Base-by-base conservation (phyloP, 2,329 filamentous ascomycete species). In the Apiospora malaysiana region DNA sequence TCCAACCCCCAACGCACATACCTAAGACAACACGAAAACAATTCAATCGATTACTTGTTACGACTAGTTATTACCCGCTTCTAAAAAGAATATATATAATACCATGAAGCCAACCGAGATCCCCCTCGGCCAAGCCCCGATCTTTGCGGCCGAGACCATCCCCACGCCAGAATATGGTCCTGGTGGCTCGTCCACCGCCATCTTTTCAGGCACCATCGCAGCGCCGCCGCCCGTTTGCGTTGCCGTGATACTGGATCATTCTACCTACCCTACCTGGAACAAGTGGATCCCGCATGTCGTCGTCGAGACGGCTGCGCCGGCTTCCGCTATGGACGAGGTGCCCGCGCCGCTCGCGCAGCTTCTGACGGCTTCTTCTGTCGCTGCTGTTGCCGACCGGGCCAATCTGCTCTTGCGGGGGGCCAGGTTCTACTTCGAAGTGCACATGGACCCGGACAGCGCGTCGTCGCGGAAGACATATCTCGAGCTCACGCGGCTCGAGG, bases 201-300 rank as follows among this genome's bases (percentile, higher is more conserved):
- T 74, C 71, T 81, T 77, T 77, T 78, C 80, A 6, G 75, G 77
- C 43, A 72, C 71, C 72, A 81, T 83, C 73, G 75, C 76, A 67
- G 81, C 80, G 9, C 70, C 82, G 59, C 81, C 82, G 1, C 72
- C 71, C 10, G 72, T 72, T 40, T 81, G 78, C 68, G 72, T 82
- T 63, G 75, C 76, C 69, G 72, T 79, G 63, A 46, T 82, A 43
- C 74, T 81, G 59, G 75, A 81, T 59, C 72, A 80, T 37, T 56
- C 76, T 25, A 73, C 76, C 9, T 83, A 81, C 75, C 74, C 78
- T 5, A 59, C 71, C n/a, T 83, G 82, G 80, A 83, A 82, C 76
- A 74, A 74, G 63, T 82, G 81, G 72, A 73, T 78, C 69, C 78
- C 77, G 4, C 71, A 72, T 43, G 75, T 76, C 69, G 76, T 72